These are phyloP conservation scores for Vaccinium vitisidaea DNA, from an alignment of 148 eudicot genomes.

Conservation along the genomic window DNA sequence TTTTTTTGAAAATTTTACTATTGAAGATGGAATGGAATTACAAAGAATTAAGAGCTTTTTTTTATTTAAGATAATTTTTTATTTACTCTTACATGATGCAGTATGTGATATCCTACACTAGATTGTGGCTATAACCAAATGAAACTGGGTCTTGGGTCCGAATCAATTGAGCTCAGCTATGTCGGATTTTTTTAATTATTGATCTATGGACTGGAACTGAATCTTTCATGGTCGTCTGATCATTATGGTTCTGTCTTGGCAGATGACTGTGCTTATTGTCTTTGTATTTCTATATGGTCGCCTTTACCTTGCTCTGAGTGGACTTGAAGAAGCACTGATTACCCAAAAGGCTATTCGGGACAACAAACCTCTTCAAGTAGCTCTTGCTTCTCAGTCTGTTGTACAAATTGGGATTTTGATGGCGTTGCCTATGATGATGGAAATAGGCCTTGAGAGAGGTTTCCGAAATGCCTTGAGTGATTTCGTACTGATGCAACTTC, in stretches of 20 bases:
- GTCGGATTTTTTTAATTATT: not conserved
- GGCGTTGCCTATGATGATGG: constrained; percentile 84
- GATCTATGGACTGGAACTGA: not conserved
- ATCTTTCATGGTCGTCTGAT: not conserved
- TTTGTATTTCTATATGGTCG: constrained; percentile 73
- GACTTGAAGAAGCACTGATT: constrained; percentile 56
- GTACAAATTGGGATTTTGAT: constrained; percentile 66
- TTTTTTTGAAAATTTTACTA: not conserved
- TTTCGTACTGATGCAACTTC: constrained; percentile 65
- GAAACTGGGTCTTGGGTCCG: not conserved
- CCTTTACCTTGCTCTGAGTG: constrained; percentile 72
- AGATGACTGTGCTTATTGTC: constrained; percentile 60
- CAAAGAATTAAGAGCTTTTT: not conserved
- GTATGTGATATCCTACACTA: not conserved
- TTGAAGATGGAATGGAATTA: not conserved
- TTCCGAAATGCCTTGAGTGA: constrained; percentile 59
- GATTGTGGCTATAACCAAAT: not conserved
- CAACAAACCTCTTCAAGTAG: constrained; percentile 68
- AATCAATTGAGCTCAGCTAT: not conserved
- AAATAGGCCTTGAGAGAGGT: constrained; percentile 67
- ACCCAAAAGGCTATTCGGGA: constrained; percentile 36
- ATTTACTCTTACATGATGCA: not conserved
- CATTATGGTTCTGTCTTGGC: constrained; percentile 26
- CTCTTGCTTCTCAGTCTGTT: constrained; percentile 69
- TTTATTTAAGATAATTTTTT: not conserved